Percentiles rank a stretch among this genome's conserved stretches.
phyloP scores from a whole-genome alignment of 2,329 filamentous ascomycete genomes.

The Colletotrichum trifolii region DNA sequence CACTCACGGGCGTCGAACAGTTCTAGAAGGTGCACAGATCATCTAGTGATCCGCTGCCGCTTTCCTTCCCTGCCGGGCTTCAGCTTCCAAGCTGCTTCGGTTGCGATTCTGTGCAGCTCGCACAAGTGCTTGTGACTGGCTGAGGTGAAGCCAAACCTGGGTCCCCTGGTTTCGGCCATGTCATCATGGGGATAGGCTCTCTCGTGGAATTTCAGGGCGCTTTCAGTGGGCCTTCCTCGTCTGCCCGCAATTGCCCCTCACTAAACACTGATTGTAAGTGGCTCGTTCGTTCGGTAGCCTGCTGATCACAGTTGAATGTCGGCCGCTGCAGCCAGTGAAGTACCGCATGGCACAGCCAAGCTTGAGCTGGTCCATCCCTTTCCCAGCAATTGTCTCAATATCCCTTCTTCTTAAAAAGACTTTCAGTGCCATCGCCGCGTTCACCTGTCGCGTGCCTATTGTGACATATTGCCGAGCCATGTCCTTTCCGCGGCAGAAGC shows the following conservation, averaged over 20 bases:
- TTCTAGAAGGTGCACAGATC: conserved; percentile 41
- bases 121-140: conserved; percentile 28
- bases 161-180: conserved; percentile 36
- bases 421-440: conserved; percentile 1
- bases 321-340: conserved; percentile 6
- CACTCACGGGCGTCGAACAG: conserved; percentile 38
- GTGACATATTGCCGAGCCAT: not conserved
- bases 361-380: conserved; percentile 12
- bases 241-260: conserved; percentile 35
- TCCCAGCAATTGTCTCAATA: conserved; percentile 12
- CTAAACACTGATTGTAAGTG: conserved; percentile 26
- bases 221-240: conserved; percentile 36
- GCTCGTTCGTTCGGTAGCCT: conserved; percentile 23
- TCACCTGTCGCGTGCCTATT: not conserved
- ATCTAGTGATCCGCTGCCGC: conserved; percentile 9
- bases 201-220: conserved; percentile 36
- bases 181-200: conserved; percentile 32
- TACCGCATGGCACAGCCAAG: conserved; percentile 7
- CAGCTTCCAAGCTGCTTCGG: conserved; percentile 38
- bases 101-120: conserved; percentile 38
- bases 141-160: conserved; percentile 9
- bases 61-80: conserved; percentile 36
- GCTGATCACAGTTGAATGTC: conserved; percentile 18
- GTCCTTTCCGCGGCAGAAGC: too few relatives aligned
- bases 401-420: not conserved